Base-by-base conservation (phyloP, 2,329 filamentous ascomycete genomes). In the Colletotrichum sp. region DNA sequence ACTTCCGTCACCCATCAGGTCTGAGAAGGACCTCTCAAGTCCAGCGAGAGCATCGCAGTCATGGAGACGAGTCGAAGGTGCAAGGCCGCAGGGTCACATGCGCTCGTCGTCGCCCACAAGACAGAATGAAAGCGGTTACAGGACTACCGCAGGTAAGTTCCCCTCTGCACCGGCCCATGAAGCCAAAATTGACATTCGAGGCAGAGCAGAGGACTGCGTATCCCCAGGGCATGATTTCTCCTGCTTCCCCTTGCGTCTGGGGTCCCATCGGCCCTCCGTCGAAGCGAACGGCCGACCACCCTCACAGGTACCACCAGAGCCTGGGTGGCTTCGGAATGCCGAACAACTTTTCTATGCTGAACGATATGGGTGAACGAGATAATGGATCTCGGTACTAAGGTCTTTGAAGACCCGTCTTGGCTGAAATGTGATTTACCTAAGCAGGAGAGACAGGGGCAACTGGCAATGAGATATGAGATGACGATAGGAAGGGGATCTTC, bases 191-290 rank as follows among this genome's bases (percentile, higher is more conserved):
- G n/a, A 71, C 15, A 10, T 13, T 6, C 10, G 44, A 15, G 18
- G n/a, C 30, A 69, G 73, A 65, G 13, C 68, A 60, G 24, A 59
- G 48, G 44, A 32, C 63, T 36, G 26, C 24, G 7, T 68, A 71
- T 26, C 68, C 70, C 32, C 62, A 71, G 44, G 68, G 24, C 3
- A 24, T 71, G 18, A 66, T 39, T 28, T 72, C 77, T 12, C 72
- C 76, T 13, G 71, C 63, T 16, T 70, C 79, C 36, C 78, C 77
- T 1, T 82, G 80, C 28, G 73, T 79, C 67, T 84, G 83, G 81
- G 81, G 82, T 2, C 78, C 81, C 2, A 80, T 83, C 59, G 80
- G 79, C 22, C 80, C 80, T n/a, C 82, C 80, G 39, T 77, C 80
- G 28, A 81, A 75, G 66, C 75, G 75, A 48, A 62, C 69, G 15